Evolutionary conservation across 495 filamentous ascomycete genomes (phyloP).

Genomic region (Tuber umbilicatum): DNA sequence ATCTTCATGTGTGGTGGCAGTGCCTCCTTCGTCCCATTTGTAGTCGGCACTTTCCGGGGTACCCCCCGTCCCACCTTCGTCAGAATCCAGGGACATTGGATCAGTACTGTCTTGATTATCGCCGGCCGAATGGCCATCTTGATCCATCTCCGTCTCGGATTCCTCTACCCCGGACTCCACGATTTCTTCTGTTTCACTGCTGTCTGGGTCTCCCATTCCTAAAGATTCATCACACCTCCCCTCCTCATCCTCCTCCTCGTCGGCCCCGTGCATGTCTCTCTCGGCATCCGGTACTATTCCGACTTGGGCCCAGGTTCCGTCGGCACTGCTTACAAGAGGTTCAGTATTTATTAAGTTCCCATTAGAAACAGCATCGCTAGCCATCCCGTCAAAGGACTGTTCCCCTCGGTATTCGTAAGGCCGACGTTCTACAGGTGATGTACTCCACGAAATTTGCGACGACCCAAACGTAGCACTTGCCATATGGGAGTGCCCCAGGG

Average conservation of each 20-base stretch:
- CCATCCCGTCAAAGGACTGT: neutral
- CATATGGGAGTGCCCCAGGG: neutral
- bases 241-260: neutral
- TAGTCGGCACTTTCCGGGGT: neutral
- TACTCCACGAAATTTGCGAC: neutral
- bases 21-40: neutral
- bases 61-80: neutral
- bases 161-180: neutral
- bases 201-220: neutral
- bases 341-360: neutral
- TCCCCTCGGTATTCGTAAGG: neutral
- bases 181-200: neutral
- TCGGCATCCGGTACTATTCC: neutral
- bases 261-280: neutral
- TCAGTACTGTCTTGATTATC: neutral
- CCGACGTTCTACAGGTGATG: neutral
- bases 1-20: neutral
- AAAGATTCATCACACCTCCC: neutral
- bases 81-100: neutral
- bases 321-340: neutral
- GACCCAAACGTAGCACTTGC: neutral
- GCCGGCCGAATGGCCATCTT: neutral
- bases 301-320: neutral
- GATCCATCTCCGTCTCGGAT: neutral
- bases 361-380: neutral